Evolutionary conservation across 2,329 filamentous ascomycete genomes (phyloP).

Genomic region (Ophiostoma triangulosporum): DNA sequence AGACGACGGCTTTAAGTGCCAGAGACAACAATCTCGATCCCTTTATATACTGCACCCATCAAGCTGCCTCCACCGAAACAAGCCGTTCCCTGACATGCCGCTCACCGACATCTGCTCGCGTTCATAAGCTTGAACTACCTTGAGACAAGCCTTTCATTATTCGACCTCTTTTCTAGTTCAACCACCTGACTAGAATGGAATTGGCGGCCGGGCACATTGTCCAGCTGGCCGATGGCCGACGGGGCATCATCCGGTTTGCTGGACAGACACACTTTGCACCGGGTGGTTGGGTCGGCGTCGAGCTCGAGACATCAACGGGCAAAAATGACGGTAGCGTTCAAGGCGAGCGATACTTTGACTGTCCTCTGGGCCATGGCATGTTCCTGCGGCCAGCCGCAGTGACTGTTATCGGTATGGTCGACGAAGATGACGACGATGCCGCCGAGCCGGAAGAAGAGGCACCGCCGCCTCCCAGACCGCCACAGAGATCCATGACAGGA

Average conservation of each 20-base stretch:
- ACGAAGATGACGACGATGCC: slow-evolving; percentile 11
- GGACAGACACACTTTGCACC: slow-evolving; percentile 67
- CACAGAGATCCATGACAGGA: not conserved
- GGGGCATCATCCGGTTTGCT: slow-evolving; percentile 66
- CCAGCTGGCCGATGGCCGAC: slow-evolving; percentile 64
- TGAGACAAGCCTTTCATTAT: not conserved
- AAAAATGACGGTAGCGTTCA: slow-evolving; percentile 93
- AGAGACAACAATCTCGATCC: not conserved
- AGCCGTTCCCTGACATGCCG: not conserved
- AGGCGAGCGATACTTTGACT: slow-evolving; percentile 80
- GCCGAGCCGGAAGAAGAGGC: slow-evolving; percentile 22
- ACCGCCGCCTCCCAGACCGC: slow-evolving; percentile 21
- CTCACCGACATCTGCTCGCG: not conserved
- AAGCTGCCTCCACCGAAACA: not conserved
- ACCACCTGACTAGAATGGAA: slow-evolving; percentile 25
- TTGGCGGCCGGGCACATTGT: slow-evolving; percentile 59
- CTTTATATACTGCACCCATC: not conserved
- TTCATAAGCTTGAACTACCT: not conserved
- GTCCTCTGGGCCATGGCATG: slow-evolving; percentile 62
- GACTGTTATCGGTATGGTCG: slow-evolving; percentile 35
- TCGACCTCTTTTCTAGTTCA: not conserved
- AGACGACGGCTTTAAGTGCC: not conserved
- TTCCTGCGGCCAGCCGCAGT: slow-evolving; percentile 68
- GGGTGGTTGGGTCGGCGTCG: slow-evolving; percentile 81
- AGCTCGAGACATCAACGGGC: slow-evolving; percentile 66